Base-by-base conservation (phyloP, 1,284 basidiomycete genomes). In the Ceratobasidium sp. region DNA sequence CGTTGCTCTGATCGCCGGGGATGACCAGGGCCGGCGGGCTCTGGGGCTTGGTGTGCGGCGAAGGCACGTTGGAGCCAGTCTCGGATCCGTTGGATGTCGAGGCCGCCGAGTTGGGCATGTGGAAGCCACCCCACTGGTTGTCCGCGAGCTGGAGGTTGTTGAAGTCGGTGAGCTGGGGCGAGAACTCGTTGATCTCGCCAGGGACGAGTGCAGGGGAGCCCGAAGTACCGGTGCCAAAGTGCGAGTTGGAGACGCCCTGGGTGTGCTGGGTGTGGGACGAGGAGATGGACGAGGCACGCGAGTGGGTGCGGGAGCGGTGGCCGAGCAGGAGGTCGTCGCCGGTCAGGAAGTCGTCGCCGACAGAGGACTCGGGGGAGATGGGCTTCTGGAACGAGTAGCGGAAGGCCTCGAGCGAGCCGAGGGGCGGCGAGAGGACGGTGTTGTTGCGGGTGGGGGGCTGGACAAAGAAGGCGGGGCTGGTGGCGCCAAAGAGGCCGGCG, bases 181-280 rank as follows among this genome's bases (percentile, higher is more conserved):
- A 52, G 34, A 39, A 16, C 26, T 70, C 65, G 34, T 43, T 16
- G 52, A 61, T 45, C 14, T 59, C 57, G 36, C 46, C 57, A 14
- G 65, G 36, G 45, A 18, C 5, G 41, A 50, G 34, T 1, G 61
- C 50, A 18, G 64, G 46, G 46, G 65, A 55, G 14, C 18, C 28
- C 10, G 64, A 69, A 1, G 64, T 36, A 57, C 65, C 57, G 57
- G 72, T 60, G 16, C 60, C 48, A 46, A 32, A 45, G 30, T 60
- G 62, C 18, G 65, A 69, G 72, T 53, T 89, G 2, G 87, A 88
- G 23, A 57, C 65, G 45, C 72, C 69, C 30, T 70, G 70, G 48
- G n/a, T n/a, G n/a, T n/a, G n/a, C n/a, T n/a, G n/a, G n/a, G 62
- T 61, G 57, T 65, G 72, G 23, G 75, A 62, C 36, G 75, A 72